These are phyloP conservation scores for Penicillium lividum DNA, from an alignment of 495 filamentous ascomycete species.

Conservation along the genomic window DNA sequence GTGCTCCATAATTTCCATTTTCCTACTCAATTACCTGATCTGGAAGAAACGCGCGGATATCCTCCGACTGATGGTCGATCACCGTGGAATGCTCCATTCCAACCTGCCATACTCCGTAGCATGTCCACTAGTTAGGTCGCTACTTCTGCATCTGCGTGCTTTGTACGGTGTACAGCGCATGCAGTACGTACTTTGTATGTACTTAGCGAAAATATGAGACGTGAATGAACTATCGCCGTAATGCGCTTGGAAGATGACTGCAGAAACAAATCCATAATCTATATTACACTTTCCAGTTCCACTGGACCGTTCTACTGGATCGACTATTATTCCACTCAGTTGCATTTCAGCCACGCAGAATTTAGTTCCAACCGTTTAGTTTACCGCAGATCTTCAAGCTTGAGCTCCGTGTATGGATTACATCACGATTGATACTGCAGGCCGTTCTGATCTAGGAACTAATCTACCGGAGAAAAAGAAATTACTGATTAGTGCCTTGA, in stretches of 20 bases:
- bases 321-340: background rate
- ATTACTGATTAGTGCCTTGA: background rate
- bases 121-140: background rate
- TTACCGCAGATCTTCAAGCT: background rate
- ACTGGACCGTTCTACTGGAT: background rate
- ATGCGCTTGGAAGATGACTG: background rate
- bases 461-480: background rate
- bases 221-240: background rate
- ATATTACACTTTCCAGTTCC: background rate
- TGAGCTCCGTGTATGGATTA: background rate
- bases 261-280: background rate
- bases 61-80: slow-evolving; percentile 17
- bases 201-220: too few species aligned
- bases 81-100: slow-evolving; percentile 20
- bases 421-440: background rate
- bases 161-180: too few species aligned
- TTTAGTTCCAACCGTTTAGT: slow-evolving; percentile 1
- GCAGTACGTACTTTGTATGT: too few species aligned
- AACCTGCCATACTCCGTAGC: slow-evolving; percentile 15
- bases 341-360: slow-evolving; percentile 8
- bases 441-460: background rate
- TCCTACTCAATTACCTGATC: background rate
- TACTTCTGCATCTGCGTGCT: too few species aligned
- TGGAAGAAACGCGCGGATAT: slow-evolving; percentile 14
- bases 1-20: background rate